phyloP scores from a whole-genome alignment of 108 stramenopile genomes.

The Schizochytrium sp. region DNA sequence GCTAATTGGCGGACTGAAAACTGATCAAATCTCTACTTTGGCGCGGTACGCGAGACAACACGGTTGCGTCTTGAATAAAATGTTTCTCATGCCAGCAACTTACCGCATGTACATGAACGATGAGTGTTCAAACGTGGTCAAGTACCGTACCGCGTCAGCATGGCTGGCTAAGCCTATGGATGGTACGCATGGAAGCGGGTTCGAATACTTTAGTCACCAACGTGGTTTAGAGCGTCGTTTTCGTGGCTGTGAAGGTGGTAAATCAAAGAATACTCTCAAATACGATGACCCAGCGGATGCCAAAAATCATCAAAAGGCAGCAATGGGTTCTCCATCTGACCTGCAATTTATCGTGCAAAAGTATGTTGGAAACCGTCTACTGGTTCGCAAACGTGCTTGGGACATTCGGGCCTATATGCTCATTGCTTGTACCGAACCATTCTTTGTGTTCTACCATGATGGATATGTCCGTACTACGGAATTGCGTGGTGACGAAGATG shows the following conservation, averaged over 20 bases:
- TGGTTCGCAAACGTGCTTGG: conserved; percentile 46
- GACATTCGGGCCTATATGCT: conserved; percentile 58
- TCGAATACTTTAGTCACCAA: conserved; percentile 40
- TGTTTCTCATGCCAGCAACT: conserved; percentile 55
- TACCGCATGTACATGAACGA: conserved; percentile 57
- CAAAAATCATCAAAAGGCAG: neutral
- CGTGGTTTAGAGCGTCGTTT: neutral
- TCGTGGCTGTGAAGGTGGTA: neutral
- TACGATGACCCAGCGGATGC: conserved; percentile 1
- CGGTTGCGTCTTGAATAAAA: conserved; percentile 47
- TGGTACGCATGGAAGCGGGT: conserved; percentile 7
- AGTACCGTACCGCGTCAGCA: conserved; percentile 41
- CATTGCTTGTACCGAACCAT: conserved; percentile 38
- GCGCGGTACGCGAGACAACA: neutral
- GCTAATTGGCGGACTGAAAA: conserved; percentile 59
- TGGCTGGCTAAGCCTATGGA: conserved; percentile 61
- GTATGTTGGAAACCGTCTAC: conserved; percentile 19
- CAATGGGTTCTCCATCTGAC: neutral
- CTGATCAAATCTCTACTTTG: conserved; percentile 13
- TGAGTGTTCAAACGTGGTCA: conserved; percentile 14
- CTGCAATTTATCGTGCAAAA: conserved; percentile 40
- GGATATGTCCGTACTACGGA: conserved; percentile 18
- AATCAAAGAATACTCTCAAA: neutral
- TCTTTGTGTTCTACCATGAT: conserved; percentile 50
- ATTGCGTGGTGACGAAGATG: conserved; percentile 11